Conservation (phyloP, 495 filamentous ascomycete species). For the Penicillium desertorum region DNA sequence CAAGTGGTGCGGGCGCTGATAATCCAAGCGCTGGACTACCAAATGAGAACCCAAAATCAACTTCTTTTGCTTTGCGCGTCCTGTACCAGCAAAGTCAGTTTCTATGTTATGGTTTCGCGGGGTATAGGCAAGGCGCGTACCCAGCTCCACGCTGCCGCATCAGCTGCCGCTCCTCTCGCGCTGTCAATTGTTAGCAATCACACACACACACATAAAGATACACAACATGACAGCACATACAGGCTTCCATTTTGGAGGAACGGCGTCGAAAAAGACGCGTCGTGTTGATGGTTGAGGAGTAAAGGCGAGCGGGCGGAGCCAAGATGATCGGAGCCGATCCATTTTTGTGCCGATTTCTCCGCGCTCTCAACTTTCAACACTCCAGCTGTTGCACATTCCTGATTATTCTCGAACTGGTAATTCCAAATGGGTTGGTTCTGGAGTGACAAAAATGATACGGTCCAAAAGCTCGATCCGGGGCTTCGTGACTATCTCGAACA, state of each 20-base stretch:
- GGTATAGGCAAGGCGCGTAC: constrained; percentile 42
- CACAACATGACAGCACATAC: constrained; percentile 28
- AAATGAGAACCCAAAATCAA: constrained; percentile 55
- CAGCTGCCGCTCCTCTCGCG: constrained; percentile 54
- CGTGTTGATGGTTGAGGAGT: constrained; percentile 28
- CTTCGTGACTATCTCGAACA: constrained; percentile 81
- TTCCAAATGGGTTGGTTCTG: constrained; percentile 68
- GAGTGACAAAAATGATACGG: constrained; percentile 62
- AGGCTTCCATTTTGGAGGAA: constrained; percentile 44
- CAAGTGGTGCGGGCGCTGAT: constrained; percentile 15
- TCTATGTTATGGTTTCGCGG: constrained; percentile 31
- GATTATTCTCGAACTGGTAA: not conserved
- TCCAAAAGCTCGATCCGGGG: constrained; percentile 78
- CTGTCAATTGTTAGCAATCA: constrained; percentile 33
- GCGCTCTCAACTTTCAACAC: constrained; percentile 14
- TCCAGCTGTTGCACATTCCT: not conserved
- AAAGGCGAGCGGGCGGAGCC: constrained; percentile 25
- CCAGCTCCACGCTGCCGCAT: constrained; percentile 62
- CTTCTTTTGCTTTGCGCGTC: constrained; percentile 47
- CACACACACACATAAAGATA: not conserved
- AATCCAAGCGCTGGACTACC: constrained; percentile 21
- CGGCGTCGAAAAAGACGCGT: constrained; percentile 41
- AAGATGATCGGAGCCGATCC: constrained; percentile 27
- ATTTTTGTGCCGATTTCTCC: constrained; percentile 37
- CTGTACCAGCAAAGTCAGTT: constrained; percentile 31